These are phyloP conservation scores for Metarhizium guizhouense DNA, from an alignment of 2,329 filamentous ascomycete species.

Conservation along the genomic window DNA sequence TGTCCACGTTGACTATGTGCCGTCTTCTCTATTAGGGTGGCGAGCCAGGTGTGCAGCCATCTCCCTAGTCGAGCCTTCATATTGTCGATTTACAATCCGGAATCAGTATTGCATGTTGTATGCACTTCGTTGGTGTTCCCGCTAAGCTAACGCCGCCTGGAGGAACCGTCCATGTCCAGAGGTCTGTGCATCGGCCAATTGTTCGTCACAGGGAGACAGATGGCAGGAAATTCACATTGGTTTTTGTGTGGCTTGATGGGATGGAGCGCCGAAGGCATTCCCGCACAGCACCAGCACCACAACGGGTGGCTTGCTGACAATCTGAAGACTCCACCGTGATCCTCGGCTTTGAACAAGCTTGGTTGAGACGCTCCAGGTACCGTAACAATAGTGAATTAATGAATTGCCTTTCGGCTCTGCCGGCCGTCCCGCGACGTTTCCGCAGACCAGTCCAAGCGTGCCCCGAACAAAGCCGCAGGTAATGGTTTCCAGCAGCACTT, in stretches of 20 bases:
- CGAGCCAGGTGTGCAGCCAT: too few species aligned
- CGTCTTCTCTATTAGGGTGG: too few species aligned
- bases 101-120: background rate
- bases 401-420: background rate
- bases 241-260: background rate
- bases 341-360: background rate
- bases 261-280: background rate
- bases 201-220: background rate
- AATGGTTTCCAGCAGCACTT: too few species aligned
- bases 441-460: background rate
- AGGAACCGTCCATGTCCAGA: background rate
- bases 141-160: background rate
- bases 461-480: background rate
- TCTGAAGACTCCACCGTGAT: background rate
- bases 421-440: background rate
- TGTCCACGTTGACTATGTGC: too few species aligned
- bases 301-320: background rate
- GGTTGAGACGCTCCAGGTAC: background rate
- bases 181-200: slow-evolving; percentile 3
- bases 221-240: background rate
- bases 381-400: background rate
- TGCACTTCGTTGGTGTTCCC: background rate
- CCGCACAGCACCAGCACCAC: background rate
- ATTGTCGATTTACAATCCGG: background rate
- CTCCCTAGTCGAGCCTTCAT: too few species aligned